Conservation (phyloP, 805 yeast genomes). For the Maudiozyma turicensis region DNA sequence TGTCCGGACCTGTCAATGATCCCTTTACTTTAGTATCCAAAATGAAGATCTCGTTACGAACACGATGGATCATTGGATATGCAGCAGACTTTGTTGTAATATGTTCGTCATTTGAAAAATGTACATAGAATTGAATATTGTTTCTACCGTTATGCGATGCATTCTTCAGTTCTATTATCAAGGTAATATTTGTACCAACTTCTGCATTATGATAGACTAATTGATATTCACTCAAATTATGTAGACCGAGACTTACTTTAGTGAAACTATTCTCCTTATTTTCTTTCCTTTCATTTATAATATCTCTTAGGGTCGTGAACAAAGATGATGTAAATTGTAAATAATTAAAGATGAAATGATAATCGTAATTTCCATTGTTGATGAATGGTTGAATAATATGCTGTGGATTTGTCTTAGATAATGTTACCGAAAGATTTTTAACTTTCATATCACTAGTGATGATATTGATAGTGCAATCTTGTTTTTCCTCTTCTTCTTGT, state of each 20-base stretch:
- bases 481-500: slow-evolving; percentile 9
- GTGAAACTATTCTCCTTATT: slow-evolving; percentile 5
- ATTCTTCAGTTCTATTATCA: slow-evolving; percentile 22
- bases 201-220: slow-evolving; percentile 21
- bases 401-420: slow-evolving; percentile 28
- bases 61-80: slow-evolving; percentile 23
- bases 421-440: slow-evolving; percentile 21
- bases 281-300: slow-evolving; percentile 8
- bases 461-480: slow-evolving; percentile 28
- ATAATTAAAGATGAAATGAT: slow-evolving; percentile 28
- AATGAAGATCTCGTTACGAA: slow-evolving; percentile 24
- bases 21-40: slow-evolving; percentile 10
- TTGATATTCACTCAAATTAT: slow-evolving; percentile 25
- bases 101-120: slow-evolving; percentile 26
- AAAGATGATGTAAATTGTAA: slow-evolving; percentile 27
- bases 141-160: slow-evolving; percentile 20
- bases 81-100: slow-evolving; percentile 21
- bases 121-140: slow-evolving; percentile 21
- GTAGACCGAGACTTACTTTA: slow-evolving; percentile 20
- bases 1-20: neutral
- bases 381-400: slow-evolving; percentile 27
- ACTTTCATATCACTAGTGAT: slow-evolving; percentile 22
- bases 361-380: slow-evolving; percentile 20
- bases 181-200: slow-evolving; percentile 19
- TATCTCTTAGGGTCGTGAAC: slow-evolving; percentile 15